Base-by-base conservation (phyloP, 2,329 filamentous ascomycete species). In the Lasiodiplodia sp. region DNA sequence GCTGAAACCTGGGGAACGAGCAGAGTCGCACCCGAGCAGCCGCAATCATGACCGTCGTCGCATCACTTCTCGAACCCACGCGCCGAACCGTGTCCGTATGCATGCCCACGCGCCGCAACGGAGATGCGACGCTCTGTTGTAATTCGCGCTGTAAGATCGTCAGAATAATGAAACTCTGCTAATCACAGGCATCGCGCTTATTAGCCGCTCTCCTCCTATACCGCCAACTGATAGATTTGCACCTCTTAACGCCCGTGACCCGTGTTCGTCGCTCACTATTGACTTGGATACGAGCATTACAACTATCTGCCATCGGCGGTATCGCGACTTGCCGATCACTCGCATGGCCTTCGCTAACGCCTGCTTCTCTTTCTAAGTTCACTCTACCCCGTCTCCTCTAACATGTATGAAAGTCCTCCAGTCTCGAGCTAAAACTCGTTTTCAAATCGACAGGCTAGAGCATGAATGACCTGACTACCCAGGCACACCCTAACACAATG, bases 71-170 rank as follows among this genome's bases (percentile, higher is more conserved):
- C 31, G 31, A 8, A 34, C 31, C 31, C 31, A 34, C 44, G 44
- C 44, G n/a, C 44, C 10, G 44, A 11, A 47, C 44, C n/a, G 21
- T 7, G 28, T 8, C 38, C 16, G 37, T 4, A 44, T 60, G 57
- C 57, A 23, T 23, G 7, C 16, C 38, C 14, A 49, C 23, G 23
- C 56, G 37, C 5, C 37, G 18, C 12, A 21, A 16, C 38, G 21
- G 28, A 18, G 23, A 21, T 44, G 58, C 28, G 40, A 49, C 58
- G 38, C 18, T n/a, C 58, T 34, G 7, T 34, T 34, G 31, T 34
- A 28, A 51, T 49, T 47, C 14, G 57, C 57, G 18, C 37, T 47
- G 40, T 49, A 16, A 49, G 58, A 62, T 62, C 58, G 58, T 62
- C 40, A 37, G 18, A 8, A 14, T 62, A 62, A 49, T 62, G 38